Evolutionary conservation across 257 asterid species (phyloP), one percentile per base, ranked within the genome.

Genomic region (Penstemon barbatus): DNA sequence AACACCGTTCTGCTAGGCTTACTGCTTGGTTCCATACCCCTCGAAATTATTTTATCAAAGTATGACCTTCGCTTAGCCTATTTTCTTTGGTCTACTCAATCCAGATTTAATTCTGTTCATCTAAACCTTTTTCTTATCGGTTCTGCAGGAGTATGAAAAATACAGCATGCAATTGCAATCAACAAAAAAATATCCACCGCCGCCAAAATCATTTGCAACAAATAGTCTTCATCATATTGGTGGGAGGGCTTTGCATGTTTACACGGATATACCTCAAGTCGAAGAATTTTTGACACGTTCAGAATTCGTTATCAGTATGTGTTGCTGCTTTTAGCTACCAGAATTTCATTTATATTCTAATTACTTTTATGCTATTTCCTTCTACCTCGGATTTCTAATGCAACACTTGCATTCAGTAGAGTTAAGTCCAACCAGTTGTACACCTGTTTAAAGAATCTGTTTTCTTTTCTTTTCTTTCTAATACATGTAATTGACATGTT

Each of bases 11-110:
- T 74, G 89, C 97, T 75, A 86, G 99, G 82, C 96, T 90, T 66
- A 90, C 96, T 80, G 97, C 99, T 57, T 90, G 99, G 99, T 93
- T 93, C 82, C 92, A 84, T 65, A 93, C 99, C 77, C 97, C 96
- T 60, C 82, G 63, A 71, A 80, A 85, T 78, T 93, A 90, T 78
- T 93, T 90, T 79, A 72, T 90, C 49, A 78, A 79, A 75, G 98
- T 90, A 86, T 54, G 85, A 46, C 65, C 40, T 68, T 25, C 67
- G 57, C 68, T 72, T 44, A n/a, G 66, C 52, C 33, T 48, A 33
- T 58, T 61, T 53, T 9, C 12, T 49, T 59, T 4, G 7, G 11
- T 77, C 25, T 49, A 58, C 56, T 60, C 76, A 69, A 52, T 57
- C 72, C 64, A 51, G 53, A 58, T 59, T 25, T 8, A 15, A 46